These are phyloP conservation scores for Dysphania ambrosioides DNA, from an alignment of 148 eudicot species.

Conservation along the genomic window DNA sequence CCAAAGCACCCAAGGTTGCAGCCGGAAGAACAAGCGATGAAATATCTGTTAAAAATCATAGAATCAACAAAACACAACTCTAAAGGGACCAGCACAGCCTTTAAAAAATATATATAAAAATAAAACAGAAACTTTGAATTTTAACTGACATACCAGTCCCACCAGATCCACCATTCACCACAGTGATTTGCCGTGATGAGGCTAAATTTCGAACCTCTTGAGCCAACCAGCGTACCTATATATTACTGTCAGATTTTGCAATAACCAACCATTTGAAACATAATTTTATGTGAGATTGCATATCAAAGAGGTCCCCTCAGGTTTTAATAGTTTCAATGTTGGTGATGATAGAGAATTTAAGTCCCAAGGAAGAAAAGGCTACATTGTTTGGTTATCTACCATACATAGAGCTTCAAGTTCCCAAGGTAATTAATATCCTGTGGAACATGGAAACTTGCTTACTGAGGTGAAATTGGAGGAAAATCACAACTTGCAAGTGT, in stretches of 20 bases:
- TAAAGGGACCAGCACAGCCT: neutral
- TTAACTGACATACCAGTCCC: constrained; percentile 33
- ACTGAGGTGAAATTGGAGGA: neutral
- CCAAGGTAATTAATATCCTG: neutral
- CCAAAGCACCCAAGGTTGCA: constrained; percentile 73
- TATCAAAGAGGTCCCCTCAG: neutral
- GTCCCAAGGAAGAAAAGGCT: neutral
- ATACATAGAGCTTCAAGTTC: neutral
- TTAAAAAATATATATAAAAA: neutral
- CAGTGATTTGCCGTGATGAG: constrained; percentile 63
- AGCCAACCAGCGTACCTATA: constrained; percentile 79
- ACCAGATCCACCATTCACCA: constrained; percentile 69
- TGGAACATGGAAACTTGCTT: neutral
- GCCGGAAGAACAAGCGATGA: constrained; percentile 66
- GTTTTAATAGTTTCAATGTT: neutral
- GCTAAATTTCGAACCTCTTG: constrained; percentile 77
- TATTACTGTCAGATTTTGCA: neutral
- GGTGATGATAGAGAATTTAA: neutral
- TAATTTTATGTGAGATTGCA: neutral
- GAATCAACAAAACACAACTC: constrained; percentile 9
- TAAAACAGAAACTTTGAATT: neutral
- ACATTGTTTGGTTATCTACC: neutral
- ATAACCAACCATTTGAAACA: constrained; percentile 9
- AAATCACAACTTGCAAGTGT: neutral
- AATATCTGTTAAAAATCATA: constrained; percentile 35